Base-by-base conservation (phyloP, 2,329 filamentous ascomycete species). In the Ceratocystis smalleyi region DNA sequence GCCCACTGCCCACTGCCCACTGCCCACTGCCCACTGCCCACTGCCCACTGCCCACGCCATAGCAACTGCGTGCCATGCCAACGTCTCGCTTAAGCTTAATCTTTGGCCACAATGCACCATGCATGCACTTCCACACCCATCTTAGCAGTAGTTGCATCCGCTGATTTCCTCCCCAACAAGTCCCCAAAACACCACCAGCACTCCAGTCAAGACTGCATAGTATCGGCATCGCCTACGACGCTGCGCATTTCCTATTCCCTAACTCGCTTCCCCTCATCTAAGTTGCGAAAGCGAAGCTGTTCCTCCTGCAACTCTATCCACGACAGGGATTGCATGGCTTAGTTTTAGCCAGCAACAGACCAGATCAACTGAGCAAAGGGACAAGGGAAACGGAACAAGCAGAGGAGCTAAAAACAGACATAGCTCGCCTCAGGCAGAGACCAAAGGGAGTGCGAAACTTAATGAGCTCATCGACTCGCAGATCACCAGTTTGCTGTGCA, bases 11-110 rank as follows among this genome's bases (percentile, higher is more conserved):
- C n/a, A n/a, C n/a, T n/a, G n/a, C n/a, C n/a, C n/a, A n/a, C n/a
- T n/a, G n/a, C n/a, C n/a, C n/a, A n/a, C n/a, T n/a, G n/a, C n/a
- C n/a, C 24, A 27, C 24, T 27, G 24, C n/a, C n/a, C n/a, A n/a
- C n/a, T n/a, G n/a, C n/a, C n/a, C n/a, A n/a, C n/a, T n/a, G n/a
- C n/a, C n/a, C 24, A 27, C 27, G 45, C 45, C 45, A 49, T 49
- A 19, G 1, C 22, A 24, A 49, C n/a, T 40, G 12, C 35, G 35
- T 12, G 35, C 35, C 35, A 40, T 40, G 35, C 35, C 35, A 40
- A 40, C 47, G 19, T 51, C 17, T 17, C 30, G 54, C 54, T 57
- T 57, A 57, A 57, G 54, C 54, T 57, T 57, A 57, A 57, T 51
- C 19, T 24, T 24, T 51, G 47, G 47, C 47, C 47, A 51, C 47